phyloP scores from a whole-genome alignment of 73 alveolate species.

The Stentor roeselii region DNA sequence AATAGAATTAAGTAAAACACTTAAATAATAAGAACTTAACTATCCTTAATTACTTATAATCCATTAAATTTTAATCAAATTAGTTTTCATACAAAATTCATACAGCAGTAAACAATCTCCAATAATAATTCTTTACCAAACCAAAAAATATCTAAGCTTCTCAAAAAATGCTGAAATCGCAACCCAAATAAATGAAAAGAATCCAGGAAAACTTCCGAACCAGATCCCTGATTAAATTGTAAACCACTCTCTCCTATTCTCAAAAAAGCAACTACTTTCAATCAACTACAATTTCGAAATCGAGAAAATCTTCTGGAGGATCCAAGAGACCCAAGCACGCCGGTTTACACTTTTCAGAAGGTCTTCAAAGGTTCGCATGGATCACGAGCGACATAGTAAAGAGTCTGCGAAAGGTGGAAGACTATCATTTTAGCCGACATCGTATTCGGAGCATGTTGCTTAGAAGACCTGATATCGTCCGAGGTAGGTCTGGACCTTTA shows the following conservation, averaged over 20 bases:
- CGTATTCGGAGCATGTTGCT: slow-evolving; percentile 99
- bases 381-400: slow-evolving; percentile 74
- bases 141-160: too few species aligned
- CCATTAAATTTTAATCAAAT: too few species aligned
- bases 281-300: slow-evolving; percentile 92
- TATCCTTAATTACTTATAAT: too few species aligned
- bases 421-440: slow-evolving; percentile 96
- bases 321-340: slow-evolving; percentile 66
- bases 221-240: slow-evolving; percentile 52
- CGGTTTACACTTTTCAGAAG: slow-evolving; percentile 97
- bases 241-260: slow-evolving; percentile 34
- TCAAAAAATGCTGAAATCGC: too few species aligned
- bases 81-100: too few species aligned
- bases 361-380: slow-evolving; percentile 87
- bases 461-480: slow-evolving; percentile 96
- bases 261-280: slow-evolving; percentile 82
- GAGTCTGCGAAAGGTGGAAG: slow-evolving; percentile 49
- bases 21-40: too few species aligned
- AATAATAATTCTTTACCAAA: too few species aligned
- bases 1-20: too few species aligned
- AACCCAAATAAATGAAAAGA: slow-evolving; percentile 4
- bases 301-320: slow-evolving; percentile 86
- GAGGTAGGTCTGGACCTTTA: slow-evolving; percentile 92
- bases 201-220: background rate
- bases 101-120: too few species aligned